Conservation (phyloP, 106 monocot species). For the Agapanthus africanus region DNA sequence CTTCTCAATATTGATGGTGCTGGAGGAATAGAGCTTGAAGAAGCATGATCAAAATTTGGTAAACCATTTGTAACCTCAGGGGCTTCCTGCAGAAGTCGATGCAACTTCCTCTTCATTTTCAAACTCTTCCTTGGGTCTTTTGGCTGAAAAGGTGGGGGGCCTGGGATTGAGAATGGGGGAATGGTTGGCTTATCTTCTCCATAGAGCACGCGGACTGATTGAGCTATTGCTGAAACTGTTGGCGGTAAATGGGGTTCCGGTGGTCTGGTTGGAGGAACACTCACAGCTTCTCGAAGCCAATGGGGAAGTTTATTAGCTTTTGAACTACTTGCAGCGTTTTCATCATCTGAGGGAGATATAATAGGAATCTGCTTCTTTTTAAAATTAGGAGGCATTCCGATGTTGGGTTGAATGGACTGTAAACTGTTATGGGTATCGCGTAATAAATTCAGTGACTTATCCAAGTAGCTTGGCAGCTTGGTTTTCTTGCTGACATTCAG, state of each 20-base stretch:
- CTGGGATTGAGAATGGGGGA: constrained; percentile 65
- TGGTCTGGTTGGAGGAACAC: constrained; percentile 29
- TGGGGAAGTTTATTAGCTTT: constrained; percentile 79
- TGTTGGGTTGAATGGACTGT: constrained; percentile 7
- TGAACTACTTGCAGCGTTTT: constrained; percentile 18
- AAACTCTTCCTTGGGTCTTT: constrained; percentile 65
- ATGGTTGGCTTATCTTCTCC: constrained; percentile 50
- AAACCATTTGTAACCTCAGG: constrained; percentile 8
- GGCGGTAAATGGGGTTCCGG: constrained; percentile 48
- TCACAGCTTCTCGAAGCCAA: constrained; percentile 90
- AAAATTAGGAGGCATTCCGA: constrained; percentile 13
- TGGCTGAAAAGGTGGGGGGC: constrained; percentile 44
- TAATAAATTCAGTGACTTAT: constrained; percentile 30
- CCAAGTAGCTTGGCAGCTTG: constrained; percentile 31
- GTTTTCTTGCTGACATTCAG: constrained; percentile 14
- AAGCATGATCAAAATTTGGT: constrained; percentile 8
- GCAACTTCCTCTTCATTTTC: constrained; percentile 52
- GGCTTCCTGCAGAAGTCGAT: constrained; percentile 1
- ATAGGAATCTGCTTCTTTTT: constrained; percentile 15
- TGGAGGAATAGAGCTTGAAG: constrained; percentile 14
- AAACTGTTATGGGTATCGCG: constrained; percentile 19
- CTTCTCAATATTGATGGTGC: not conserved
- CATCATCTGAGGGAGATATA: constrained; percentile 13
- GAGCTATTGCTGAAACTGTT: constrained; percentile 61
- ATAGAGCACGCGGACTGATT: constrained; percentile 67